phyloP scores from a whole-genome alignment of 139 green algal species.

The Asterochloris sp. region DNA sequence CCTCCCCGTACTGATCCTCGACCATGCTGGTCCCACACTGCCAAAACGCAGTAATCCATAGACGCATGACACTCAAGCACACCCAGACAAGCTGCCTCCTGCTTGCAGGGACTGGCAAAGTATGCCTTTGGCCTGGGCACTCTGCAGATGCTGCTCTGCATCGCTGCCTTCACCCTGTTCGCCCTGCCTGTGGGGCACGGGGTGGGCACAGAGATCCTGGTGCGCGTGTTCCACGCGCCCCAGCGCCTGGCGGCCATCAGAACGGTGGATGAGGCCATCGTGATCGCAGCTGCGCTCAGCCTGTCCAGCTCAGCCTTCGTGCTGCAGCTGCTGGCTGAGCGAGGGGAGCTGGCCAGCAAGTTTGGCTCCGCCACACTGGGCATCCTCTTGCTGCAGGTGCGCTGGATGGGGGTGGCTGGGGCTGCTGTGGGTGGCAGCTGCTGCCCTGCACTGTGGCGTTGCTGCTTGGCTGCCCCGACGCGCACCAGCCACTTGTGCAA shows the following conservation, averaged over 20 bases:
- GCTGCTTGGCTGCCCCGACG: too few species aligned
- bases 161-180: slow-evolving; percentile 67
- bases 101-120: slow-evolving; percentile 74
- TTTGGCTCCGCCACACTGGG: slow-evolving; percentile 92
- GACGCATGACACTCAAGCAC: not conserved
- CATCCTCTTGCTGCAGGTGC: slow-evolving; percentile 87
- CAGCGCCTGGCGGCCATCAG: slow-evolving; percentile 39
- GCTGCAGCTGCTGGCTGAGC: slow-evolving; percentile 90
- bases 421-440: too few species aligned
- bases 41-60: not conserved
- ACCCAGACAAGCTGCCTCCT: not conserved
- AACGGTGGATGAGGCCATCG: slow-evolving; percentile 74
- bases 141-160: slow-evolving; percentile 75
- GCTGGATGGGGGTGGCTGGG: not conserved
- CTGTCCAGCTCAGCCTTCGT: slow-evolving; percentile 90
- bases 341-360: slow-evolving; percentile 72
- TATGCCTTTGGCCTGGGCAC: slow-evolving; percentile 93
- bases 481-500: too few species aligned
- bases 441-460: too few species aligned
- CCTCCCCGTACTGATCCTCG: not conserved
- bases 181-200: slow-evolving; percentile 72
- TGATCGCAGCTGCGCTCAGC: slow-evolving; percentile 87
- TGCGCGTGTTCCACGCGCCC: slow-evolving; percentile 54
- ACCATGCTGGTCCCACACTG: not conserved
- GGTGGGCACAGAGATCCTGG: slow-evolving; percentile 80